Evolutionary conservation across 2,329 filamentous ascomycete species (phyloP), one percentile per base, ranked within the genome.

Genomic region (Thelonectria olida): DNA sequence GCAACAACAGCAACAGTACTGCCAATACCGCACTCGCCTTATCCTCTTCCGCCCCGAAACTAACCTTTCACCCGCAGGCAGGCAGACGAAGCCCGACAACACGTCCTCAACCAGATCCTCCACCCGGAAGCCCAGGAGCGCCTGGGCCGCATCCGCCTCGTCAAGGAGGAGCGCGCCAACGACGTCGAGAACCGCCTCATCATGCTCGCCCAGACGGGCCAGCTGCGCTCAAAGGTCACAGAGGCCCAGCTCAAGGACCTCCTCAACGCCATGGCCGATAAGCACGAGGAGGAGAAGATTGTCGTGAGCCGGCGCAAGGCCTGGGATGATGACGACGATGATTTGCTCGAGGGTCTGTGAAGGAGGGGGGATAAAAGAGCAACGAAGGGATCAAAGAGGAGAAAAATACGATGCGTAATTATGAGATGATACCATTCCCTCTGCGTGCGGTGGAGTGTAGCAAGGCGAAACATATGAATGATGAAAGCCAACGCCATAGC

Each of bases 221-320:
- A 98, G 82, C 83, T 99, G 71, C 84, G 92, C 55, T 82, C 88
- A 64, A 96, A 97, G 77, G 93, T 99, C 47, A 95, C 91, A 1
- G 96, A 99, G 79, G 89, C 90, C 49, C 94, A 98, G 82, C 84
- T 99, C 73, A 97, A 98, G 83, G 93, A 97, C 68, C 84, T 99
- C 58, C 80, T 99, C 66, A 91, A 89, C 65, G 92, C 93, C 15
- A 87, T 97, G 61, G 90, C 92, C 22, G 93, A 97, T 73, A 91
- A 88, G 68, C 84, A 89, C 79, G 85, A 89, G 79, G 87, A 92
- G 78, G 88, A 92, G 76, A 96, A 93, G 82, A 96, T 97, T 77
- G 92, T 96, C 34, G 91, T 97, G 58, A 91, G 84, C 72, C 85
- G 94, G 72, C 85, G 93, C 73, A 96, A 95, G 79, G 92, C 87